Base-by-base conservation (phyloP, 192 early-diverging fungal species). In the Chytriomyces sp. region DNA sequence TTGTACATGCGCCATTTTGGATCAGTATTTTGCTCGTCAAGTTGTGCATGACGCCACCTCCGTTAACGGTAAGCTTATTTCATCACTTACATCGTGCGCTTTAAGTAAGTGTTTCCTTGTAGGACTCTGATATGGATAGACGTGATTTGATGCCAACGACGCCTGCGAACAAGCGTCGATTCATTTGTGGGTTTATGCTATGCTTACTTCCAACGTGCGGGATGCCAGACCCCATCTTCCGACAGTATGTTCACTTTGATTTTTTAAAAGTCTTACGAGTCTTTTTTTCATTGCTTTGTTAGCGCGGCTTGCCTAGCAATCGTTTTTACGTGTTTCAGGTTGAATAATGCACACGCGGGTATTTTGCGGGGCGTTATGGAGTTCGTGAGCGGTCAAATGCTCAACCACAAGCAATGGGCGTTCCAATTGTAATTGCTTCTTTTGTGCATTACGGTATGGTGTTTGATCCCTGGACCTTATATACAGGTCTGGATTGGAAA, bases 1-100 rank as follows among this genome's bases (percentile, higher is more conserved):
- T 84, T 70, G 74, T 88, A 7, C 86, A 88, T 36, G 37, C 68
- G 8, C 86, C 86, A 14, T 80, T 83, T 39, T 88, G 84, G 82
- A 76, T 85, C 34, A 54, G 85, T 10, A 37, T 88, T 28, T 52
- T 88, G 19, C 75, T 79, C 54, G 77, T 81, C 5, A 88, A 88
- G 59, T 66, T 88, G 19, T 74, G 41, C 28, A 70, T 83, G 17
- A 65, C 78, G 3, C 86, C 86, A 17, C 86, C 84, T 2, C 76
- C 84, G 3, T 8, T 77, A 28, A 39, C 73, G 14, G 80, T 78
- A 53, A 26, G 56, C 80, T 71, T 39, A 31, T 1, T 75, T 38
- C 44, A 0, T 22, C 44, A 49, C 44, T 49, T 49, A 22, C 17
- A 49, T 49, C 22, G 17, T 49, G 22, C 22, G n/a, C n/a, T n/a